Percentiles rank a stretch among this genome's conserved stretches.
phyloP scores from a whole-genome alignment of 2,329 filamentous ascomycete species.

The Spiromastix sp. region DNA sequence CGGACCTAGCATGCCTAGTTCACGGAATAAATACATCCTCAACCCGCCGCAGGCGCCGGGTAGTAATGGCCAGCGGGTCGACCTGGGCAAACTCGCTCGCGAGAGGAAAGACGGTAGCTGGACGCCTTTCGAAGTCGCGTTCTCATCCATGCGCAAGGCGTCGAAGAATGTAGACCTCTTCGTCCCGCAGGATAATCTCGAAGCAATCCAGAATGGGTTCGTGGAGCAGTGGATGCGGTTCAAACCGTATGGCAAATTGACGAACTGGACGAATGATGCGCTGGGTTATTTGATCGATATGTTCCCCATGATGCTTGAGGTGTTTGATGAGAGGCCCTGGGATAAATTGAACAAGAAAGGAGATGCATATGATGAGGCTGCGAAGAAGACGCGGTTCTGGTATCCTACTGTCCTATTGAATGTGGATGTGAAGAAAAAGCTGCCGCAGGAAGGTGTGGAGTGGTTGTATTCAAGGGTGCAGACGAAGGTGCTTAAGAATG shows the following conservation, averaged over 20 bases:
- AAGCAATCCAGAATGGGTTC: conserved; percentile 12
- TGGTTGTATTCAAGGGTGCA: conserved; percentile 60
- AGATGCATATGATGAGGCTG: conserved; percentile 15
- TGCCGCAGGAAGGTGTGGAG: conserved; percentile 58
- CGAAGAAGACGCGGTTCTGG: conserved; percentile 45
- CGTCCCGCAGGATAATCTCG: conserved; percentile 33
- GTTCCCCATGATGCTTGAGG: conserved; percentile 57
- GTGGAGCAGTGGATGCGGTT: conserved; percentile 61
- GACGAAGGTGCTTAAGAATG: conserved; percentile 58
- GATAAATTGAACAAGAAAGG: conserved; percentile 18
- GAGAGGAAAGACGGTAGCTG: conserved; percentile 37
- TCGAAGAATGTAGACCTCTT: conserved; percentile 41
- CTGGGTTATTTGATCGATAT: conserved; percentile 59
- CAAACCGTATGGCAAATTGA: conserved; percentile 33
- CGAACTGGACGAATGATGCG: conserved; percentile 50
- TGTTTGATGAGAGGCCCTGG: conserved; percentile 21
- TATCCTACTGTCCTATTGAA: conserved; percentile 68
- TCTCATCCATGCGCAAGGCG: conserved; percentile 36
- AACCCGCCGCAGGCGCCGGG: conserved; percentile 33
- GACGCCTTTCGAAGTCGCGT: conserved; percentile 25
- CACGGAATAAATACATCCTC: conserved; percentile 44
- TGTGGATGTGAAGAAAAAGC: conserved; percentile 62
- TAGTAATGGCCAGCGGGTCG: not conserved
- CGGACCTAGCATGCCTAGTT: conserved; percentile 47
- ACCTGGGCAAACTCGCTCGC: conserved; percentile 30